These are phyloP conservation scores for Pseudomonodictys pantanalensis DNA, from an alignment of 495 filamentous ascomycete genomes.

Conservation along the genomic window DNA sequence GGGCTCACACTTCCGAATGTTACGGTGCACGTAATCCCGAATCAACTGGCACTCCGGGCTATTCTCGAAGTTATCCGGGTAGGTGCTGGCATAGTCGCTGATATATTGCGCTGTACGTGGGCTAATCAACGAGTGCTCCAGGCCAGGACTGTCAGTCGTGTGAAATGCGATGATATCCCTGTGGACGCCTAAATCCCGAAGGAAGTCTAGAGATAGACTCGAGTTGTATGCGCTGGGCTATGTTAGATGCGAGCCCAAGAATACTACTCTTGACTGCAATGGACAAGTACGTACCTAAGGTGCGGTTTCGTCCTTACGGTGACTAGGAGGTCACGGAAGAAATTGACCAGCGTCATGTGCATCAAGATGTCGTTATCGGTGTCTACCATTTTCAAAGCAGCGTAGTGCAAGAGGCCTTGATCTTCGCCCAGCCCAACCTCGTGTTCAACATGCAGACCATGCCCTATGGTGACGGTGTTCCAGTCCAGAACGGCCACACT, in stretches of 20 bases:
- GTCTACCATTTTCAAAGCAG: slow-evolving; percentile 70
- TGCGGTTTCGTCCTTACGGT: slow-evolving; percentile 21
- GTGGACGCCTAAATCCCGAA: slow-evolving; percentile 54
- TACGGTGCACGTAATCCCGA: slow-evolving; percentile 44
- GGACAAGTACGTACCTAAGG: slow-evolving; percentile 1
- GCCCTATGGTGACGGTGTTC: slow-evolving; percentile 55
- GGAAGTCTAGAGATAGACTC: slow-evolving; percentile 51
- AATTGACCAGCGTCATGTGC: slow-evolving; percentile 75
- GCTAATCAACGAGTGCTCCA: slow-evolving; percentile 54
- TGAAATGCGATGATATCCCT: slow-evolving; percentile 51
- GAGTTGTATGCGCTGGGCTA: slow-evolving; percentile 18
- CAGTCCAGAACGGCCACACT: slow-evolving; percentile 65
- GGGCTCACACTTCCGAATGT: slow-evolving; percentile 21
- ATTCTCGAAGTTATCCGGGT: slow-evolving; percentile 54
- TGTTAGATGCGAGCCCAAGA: neutral
- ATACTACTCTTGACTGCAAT: no score
- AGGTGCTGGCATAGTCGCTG: slow-evolving; percentile 53
- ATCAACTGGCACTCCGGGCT: slow-evolving; percentile 49
- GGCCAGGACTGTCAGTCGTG: slow-evolving; percentile 43
- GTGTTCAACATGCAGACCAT: slow-evolving; percentile 58
- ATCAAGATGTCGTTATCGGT: slow-evolving; percentile 67
- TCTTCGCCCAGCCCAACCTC: slow-evolving; percentile 47
- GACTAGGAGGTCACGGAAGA: slow-evolving; percentile 49
- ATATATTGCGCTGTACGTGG: slow-evolving; percentile 58
- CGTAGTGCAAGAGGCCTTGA: slow-evolving; percentile 70